Evolutionary conservation across 768 basidiomycete genomes (phyloP).

Genomic region (Kwoniella sp.): DNA sequence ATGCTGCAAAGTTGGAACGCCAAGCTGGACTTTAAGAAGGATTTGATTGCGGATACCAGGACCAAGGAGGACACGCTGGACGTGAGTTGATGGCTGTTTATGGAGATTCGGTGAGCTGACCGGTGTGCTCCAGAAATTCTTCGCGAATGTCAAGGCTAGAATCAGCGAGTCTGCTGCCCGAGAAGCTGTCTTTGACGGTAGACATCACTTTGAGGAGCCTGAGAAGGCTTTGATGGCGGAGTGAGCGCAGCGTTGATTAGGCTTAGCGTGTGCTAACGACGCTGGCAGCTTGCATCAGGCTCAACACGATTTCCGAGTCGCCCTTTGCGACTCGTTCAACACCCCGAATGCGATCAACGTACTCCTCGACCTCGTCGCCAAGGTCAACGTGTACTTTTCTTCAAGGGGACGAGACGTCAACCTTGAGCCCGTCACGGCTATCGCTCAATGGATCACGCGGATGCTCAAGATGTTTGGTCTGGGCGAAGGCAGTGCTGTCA

Average conservation of each 20-base stretch:
- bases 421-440: slow-evolving; percentile 60
- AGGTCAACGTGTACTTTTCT: slow-evolving; percentile 77
- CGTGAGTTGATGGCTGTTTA: slow-evolving; percentile 54
- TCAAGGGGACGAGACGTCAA: slow-evolving; percentile 51
- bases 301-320: slow-evolving; percentile 72
- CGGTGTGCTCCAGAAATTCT: slow-evolving; percentile 71
- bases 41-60: slow-evolving; percentile 76
- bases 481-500: slow-evolving; percentile 60
- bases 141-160: slow-evolving; percentile 78
- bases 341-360: slow-evolving; percentile 75
- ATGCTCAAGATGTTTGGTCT: slow-evolving; percentile 56
- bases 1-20: slow-evolving; percentile 85
- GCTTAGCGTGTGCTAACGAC: neutral
- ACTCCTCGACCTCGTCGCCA: slow-evolving; percentile 74
- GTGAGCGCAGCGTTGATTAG: slow-evolving; percentile 52
- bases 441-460: slow-evolving; percentile 54
- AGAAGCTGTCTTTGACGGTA: slow-evolving; percentile 45
- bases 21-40: slow-evolving; percentile 90
- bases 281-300: slow-evolving; percentile 63
- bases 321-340: slow-evolving; percentile 95
- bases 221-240: slow-evolving; percentile 67
- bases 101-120: neutral
- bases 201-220: slow-evolving; percentile 52
- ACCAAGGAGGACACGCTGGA: slow-evolving; percentile 78
- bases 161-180: slow-evolving; percentile 55